Evolutionary conservation across 495 filamentous ascomycete genomes (phyloP), one percentile per base, ranked within the genome.

Genomic region (Pseudomonodictys pantanalensis): DNA sequence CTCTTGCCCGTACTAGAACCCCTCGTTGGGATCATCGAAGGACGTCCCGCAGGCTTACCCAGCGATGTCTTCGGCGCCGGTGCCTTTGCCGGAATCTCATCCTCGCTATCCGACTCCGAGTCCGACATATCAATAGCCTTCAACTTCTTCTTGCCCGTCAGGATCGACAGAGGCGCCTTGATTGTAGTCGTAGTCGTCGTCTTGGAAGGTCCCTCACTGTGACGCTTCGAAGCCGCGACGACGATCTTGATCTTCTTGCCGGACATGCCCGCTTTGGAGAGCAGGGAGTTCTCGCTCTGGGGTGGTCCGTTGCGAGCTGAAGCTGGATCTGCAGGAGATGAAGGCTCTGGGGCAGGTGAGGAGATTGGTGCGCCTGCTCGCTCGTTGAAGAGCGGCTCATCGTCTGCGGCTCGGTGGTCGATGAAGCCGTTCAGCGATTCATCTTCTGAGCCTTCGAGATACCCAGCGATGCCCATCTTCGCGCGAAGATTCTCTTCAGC

Each of bases 401-500:
- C 45, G 10, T 61, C 51, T 8, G 49, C 43, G 17, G 63, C 51
- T 24, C 56, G 38, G 29, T 47, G n/a, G n/a, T 63, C 66, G 23
- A 66, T 53, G 51, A 60, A 60, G 18, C 29, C 52, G 25, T 63
- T 61, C 9, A 60, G 28, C 23, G 44, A 38, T 30, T 35, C 43
- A 17, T 59, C 41, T n/a, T 62, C 63, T 25, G 64, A 67, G 1
- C 41, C 39, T 20, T 47, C 49, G 25, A 38, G 42, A 32, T 17
- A 43, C 20, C 51, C 53, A 10, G 42, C 43, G 32, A 43, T 54
- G 10, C 33, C 50, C 58, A 53, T 60, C 28, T 50, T 66, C 1
- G 68, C 68, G 15, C 52, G 56, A n/a, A 52, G 12, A 33, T 64
- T 70, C 62, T 70, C 58, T 23, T 63, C 59, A 7, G 45, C 63